Evolutionary conservation across 192 early-diverging fungal genomes (phyloP).

Genomic region (Coemansia sp.): DNA sequence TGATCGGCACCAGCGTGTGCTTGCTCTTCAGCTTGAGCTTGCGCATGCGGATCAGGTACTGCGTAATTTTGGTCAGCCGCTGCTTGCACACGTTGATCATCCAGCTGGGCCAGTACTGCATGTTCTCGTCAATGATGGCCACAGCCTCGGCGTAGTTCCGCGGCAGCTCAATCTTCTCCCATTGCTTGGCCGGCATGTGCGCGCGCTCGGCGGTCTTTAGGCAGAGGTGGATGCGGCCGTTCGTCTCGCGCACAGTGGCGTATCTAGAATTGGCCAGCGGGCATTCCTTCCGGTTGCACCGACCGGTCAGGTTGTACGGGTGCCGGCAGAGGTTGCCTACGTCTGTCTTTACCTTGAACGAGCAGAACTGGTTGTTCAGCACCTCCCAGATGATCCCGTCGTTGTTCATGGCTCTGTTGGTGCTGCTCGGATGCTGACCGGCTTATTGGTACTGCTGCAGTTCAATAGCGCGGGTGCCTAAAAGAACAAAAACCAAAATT

Average conservation of each 20-base stretch:
- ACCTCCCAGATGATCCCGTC: constrained; percentile 94
- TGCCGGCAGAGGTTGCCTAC: constrained; percentile 93
- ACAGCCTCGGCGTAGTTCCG: constrained; percentile 89
- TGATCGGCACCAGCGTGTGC: constrained; percentile 78
- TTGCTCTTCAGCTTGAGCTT: constrained; percentile 79
- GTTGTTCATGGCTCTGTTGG: constrained; percentile 39
- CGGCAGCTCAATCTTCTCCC: constrained; percentile 86
- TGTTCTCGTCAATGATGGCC: constrained; percentile 82
- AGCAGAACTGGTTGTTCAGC: constrained; percentile 96
- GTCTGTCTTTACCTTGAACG: constrained; percentile 95
- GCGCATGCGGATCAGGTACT: constrained; percentile 94
- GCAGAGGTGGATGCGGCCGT: constrained; percentile 85
- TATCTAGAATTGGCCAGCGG: constrained; percentile 94
- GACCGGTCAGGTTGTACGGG: constrained; percentile 94
- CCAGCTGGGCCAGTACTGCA: constrained; percentile 90
- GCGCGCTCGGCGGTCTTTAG: constrained; percentile 95
- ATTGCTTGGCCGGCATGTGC: constrained; percentile 89
- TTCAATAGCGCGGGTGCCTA: not conserved
- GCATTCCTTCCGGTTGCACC: constrained; percentile 92
- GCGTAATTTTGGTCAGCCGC: constrained; percentile 92
- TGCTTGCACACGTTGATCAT: constrained; percentile 96
- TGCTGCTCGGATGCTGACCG: not conserved
- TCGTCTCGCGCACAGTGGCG: constrained; percentile 87
- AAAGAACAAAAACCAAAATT: not conserved
- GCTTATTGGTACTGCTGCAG: not conserved